Evolutionary conservation across 2,329 filamentous ascomycete genomes (phyloP).

Genomic region (Exophiala sideris): DNA sequence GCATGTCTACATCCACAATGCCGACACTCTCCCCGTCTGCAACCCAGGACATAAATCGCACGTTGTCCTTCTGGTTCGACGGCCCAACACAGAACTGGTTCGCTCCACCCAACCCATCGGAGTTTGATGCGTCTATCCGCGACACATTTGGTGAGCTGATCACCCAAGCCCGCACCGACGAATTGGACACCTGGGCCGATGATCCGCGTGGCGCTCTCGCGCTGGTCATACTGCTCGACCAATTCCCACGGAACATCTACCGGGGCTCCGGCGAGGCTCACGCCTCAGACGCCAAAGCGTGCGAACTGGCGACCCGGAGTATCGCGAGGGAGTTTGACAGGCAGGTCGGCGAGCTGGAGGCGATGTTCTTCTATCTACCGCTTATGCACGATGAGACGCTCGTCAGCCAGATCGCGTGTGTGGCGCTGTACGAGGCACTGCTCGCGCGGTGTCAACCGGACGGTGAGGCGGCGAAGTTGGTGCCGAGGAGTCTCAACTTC

Average conservation of each 20-base stretch:
- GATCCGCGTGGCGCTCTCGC: constrained; percentile 33
- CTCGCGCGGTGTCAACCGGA: constrained; percentile 19
- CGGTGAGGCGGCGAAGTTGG: constrained; percentile 15
- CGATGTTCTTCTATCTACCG: constrained; percentile 32
- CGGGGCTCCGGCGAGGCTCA: constrained; percentile 33
- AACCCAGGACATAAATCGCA: constrained; percentile 15
- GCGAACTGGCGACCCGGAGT: constrained; percentile 28
- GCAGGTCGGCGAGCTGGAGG: constrained; percentile 25
- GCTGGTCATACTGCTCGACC: constrained; percentile 39
- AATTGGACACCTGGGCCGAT: constrained; percentile 21
- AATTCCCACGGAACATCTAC: constrained; percentile 39
- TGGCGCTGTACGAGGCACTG: constrained; percentile 28
- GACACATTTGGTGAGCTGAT: constrained; percentile 24
- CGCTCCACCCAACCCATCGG: neutral
- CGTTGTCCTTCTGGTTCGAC: constrained; percentile 32
- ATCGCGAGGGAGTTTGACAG: constrained; percentile 33
- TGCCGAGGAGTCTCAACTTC: constrained; percentile 22
- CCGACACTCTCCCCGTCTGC: constrained; percentile 1
- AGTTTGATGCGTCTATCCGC: constrained; percentile 25
- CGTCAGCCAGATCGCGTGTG: constrained; percentile 31
- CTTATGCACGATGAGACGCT: constrained; percentile 38
- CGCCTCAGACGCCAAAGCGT: constrained; percentile 32
- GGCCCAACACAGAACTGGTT: constrained; percentile 27
- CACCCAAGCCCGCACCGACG: constrained; percentile 24
- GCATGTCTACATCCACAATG: neutral